A percentile compares a stretch with the other conserved stretches of the same genome.
These are phyloP conservation scores for Solanum sitiens DNA, from an alignment of 257 asterid genomes.

Conservation along the genomic window DNA sequence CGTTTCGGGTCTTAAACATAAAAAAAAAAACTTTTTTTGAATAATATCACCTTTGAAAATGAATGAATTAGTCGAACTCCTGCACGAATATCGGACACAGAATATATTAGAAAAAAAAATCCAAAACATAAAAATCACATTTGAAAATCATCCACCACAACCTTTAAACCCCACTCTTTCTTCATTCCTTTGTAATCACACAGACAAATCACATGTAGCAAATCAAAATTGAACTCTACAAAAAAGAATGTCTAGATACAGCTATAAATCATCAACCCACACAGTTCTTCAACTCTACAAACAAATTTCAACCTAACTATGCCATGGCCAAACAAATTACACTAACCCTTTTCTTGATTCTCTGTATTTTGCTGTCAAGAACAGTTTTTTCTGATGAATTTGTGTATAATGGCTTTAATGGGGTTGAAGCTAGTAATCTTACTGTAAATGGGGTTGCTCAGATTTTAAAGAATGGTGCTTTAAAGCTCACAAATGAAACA, in stretches of 20 bases:
- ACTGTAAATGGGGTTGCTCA: slow-evolving; percentile 39
- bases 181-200: background rate
- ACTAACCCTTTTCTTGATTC: slow-evolving; percentile 4
- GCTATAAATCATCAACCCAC: background rate
- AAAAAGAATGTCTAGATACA: background rate
- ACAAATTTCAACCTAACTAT: background rate
- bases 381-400: slow-evolving; percentile 29
- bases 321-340: slow-evolving; percentile 28
- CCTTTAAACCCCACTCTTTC: background rate
- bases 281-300: background rate
- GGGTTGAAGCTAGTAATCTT: slow-evolving; percentile 10
- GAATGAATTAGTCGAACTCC: rapidly evolving
- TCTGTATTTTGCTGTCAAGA: slow-evolving; percentile 14
- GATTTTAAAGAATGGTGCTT: slow-evolving; percentile 34
- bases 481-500: slow-evolving; percentile 38
- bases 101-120: background rate
- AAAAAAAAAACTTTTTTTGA: too few relatives aligned
- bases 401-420: slow-evolving; percentile 37
- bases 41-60: too few relatives aligned
- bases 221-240: background rate
- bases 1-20: rapidly evolving
- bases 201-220: background rate
- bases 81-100: rapidly evolving
- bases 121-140: background rate
- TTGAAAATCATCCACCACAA: background rate